Base-by-base conservation (phyloP, 1,284 basidiomycete genomes). In the Exsudoporus floridanus region DNA sequence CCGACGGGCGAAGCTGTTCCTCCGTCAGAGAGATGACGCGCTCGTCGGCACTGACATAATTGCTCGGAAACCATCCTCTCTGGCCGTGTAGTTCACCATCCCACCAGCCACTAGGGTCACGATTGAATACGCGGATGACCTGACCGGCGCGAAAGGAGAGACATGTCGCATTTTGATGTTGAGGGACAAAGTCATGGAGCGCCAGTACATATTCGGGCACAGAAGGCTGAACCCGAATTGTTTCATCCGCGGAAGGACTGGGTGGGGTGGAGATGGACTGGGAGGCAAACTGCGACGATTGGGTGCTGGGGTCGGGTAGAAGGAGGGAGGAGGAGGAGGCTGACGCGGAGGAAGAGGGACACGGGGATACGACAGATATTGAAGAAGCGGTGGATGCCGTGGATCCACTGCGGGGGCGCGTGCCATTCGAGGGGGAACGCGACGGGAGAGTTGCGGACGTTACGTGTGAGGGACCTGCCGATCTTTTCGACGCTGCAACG, bases 61-160 rank as follows among this genome's bases (percentile, higher is more conserved):
- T 92, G 66, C 92, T 94, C n/a, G 96, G 96, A 71, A 98, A 98
- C 96, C 96, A 99, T n/a, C 97, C 97, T 61, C 94, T 76, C 50
- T 85, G 74, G 6, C 83, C 86, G 46, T 89, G 88, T 19, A 97
- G 73, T 72, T 98, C 94, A 10, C 97, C 96, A 67, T 99, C 95
- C 96, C 96, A 98, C 97, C 97, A 99, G 0, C 96, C 97, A 56
- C 89, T 92, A 0, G 79, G 59, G 71, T 98, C 94, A 58, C 86
- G 82, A 64, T 92, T 92, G 52, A 92, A 77, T 27, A 98, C 93
- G 55, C 86, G 86, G 56, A 99, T 94, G 48, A 96, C 80, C 67
- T 98, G 90, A 2, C 96, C 95, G 0, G 90, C 86, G 28, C 81
- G 81, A 74, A 99, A 98, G 28, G 87, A 80, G 39, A 99, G 82